Percentiles rank a stretch among this genome's conserved stretches.
phyloP scores from a whole-genome alignment of 2,329 filamentous ascomycete genomes.

The Neofusicoccum kwambonambiense region DNA sequence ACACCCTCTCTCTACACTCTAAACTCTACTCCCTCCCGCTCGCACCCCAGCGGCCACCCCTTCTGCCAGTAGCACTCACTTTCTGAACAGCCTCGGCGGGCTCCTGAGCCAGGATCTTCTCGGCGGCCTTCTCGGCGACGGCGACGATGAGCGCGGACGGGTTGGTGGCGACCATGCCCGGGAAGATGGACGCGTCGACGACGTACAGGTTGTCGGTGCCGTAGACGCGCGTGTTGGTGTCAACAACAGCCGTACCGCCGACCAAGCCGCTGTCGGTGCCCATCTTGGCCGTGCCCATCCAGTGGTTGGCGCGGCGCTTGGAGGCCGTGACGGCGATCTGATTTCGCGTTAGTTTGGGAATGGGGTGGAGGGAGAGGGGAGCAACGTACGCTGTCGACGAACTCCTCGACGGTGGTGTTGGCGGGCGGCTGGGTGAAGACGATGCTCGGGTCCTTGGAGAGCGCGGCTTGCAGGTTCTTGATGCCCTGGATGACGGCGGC shows the following conservation, averaged over 20 bases:
- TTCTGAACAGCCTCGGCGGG: conserved; percentile 10
- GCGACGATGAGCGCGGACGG: conserved; percentile 39
- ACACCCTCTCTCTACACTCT: not conserved
- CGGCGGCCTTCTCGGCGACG: conserved; percentile 37
- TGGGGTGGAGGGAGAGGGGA: conserved; percentile 4
- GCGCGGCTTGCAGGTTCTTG: conserved; percentile 57
- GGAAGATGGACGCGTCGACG: conserved; percentile 49
- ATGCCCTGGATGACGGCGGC: conserved; percentile 65
- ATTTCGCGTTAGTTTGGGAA: not conserved
- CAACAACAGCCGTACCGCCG: conserved; percentile 47
- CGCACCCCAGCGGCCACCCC: not conserved
- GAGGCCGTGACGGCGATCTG: conserved; percentile 35
- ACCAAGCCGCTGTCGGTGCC: conserved; percentile 45
- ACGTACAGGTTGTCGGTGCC: conserved; percentile 48
- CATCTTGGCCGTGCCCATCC: conserved; percentile 58
- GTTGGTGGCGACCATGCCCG: conserved; percentile 41
- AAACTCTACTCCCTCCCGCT: not conserved
- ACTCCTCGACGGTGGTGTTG: conserved; percentile 55
- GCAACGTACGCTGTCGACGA: conserved; percentile 46
- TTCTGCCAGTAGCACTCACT: conserved; percentile 16
- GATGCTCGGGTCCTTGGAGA: conserved; percentile 55
- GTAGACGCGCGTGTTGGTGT: conserved; percentile 51
- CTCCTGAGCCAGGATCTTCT: conserved; percentile 32
- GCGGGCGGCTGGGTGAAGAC: conserved; percentile 45
- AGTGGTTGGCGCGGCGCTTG: conserved; percentile 46